phyloP scores from a whole-genome alignment of 2,329 filamentous ascomycete species.

The Colletotrichum sidae region DNA sequence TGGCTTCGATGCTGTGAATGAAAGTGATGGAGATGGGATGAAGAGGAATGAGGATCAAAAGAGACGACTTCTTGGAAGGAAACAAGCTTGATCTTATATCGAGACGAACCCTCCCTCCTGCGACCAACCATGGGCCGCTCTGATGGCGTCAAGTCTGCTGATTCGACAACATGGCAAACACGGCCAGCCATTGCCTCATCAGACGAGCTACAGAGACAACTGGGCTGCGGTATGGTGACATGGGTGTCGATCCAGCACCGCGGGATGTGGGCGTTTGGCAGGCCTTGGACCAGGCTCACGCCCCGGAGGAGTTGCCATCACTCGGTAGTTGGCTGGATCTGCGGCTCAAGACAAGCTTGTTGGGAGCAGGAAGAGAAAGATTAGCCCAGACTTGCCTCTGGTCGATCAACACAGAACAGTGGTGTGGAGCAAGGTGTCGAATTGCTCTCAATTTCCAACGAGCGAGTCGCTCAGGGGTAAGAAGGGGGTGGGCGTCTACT shows the following conservation, averaged over 20 bases:
- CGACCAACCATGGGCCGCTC: background rate
- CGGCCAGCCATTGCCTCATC: slow-evolving; percentile 23
- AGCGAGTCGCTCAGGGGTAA: slow-evolving; percentile 13
- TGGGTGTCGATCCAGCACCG: slow-evolving; percentile 12
- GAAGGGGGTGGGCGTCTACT: background rate
- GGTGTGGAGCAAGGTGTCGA: slow-evolving; percentile 20
- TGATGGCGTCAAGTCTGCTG: slow-evolving; percentile 22
- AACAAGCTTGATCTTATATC: slow-evolving; percentile 24
- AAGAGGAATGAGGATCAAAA: background rate
- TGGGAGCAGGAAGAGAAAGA: background rate
- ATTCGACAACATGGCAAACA: slow-evolving; percentile 8
- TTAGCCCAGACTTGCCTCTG: slow-evolving; percentile 1
- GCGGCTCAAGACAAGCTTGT: slow-evolving; percentile 17
- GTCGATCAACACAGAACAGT: slow-evolving; percentile 20
- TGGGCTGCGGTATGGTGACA: too few relatives aligned
- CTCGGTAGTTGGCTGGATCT: slow-evolving; percentile 20
- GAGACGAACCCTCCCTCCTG: background rate
- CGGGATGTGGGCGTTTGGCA: slow-evolving; percentile 28
- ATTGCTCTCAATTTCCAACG: slow-evolving; percentile 29
- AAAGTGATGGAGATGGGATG: slow-evolving; percentile 28
- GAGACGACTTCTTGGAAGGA: background rate
- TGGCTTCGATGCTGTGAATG: slow-evolving; percentile 34
- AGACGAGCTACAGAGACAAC: slow-evolving; percentile 17
- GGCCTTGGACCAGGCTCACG: background rate
- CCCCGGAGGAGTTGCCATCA: slow-evolving; percentile 18